A percentile compares a stretch with the other conserved stretches of the same genome.
Conservation (phyloP, 331 rosid genomes). For the Rhamnella rubrinervis region DNA sequence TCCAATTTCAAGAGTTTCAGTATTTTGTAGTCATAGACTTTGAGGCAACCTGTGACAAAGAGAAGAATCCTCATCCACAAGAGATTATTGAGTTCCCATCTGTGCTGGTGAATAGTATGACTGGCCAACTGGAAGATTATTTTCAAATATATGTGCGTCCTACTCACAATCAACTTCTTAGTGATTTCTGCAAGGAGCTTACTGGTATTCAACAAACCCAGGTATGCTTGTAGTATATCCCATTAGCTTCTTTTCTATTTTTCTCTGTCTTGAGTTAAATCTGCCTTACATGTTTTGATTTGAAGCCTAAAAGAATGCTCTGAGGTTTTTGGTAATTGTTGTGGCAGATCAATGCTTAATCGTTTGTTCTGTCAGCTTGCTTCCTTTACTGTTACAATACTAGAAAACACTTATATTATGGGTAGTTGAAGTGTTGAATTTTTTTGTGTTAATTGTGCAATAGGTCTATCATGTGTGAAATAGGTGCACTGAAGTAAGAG, state of each 20-base stretch:
- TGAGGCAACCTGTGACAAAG: constrained; percentile 26
- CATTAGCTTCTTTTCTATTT: neutral
- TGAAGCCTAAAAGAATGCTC: neutral
- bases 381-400: neutral
- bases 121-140: constrained; percentile 16
- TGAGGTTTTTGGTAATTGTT: neutral
- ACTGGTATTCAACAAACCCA: constrained; percentile 24
- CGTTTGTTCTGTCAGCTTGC: neutral
- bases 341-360: neutral
- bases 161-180: constrained; percentile 17
- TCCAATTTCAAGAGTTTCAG: constrained; percentile 15
- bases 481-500: too few relatives aligned
- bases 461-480: neutral
- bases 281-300: neutral
- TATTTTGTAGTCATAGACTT: constrained; percentile 27
- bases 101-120: constrained; percentile 17
- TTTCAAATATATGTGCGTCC: constrained; percentile 25
- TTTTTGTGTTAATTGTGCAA: neutral
- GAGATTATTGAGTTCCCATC: constrained; percentile 25
- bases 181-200: constrained; percentile 20
- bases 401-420: neutral
- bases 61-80: constrained; percentile 20
- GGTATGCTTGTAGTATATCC: neutral
- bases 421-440: neutral
- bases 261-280: neutral